These are phyloP conservation scores for Vaccinium vitisidaea DNA, from an alignment of 148 eudicot genomes.

Conservation along the genomic window DNA sequence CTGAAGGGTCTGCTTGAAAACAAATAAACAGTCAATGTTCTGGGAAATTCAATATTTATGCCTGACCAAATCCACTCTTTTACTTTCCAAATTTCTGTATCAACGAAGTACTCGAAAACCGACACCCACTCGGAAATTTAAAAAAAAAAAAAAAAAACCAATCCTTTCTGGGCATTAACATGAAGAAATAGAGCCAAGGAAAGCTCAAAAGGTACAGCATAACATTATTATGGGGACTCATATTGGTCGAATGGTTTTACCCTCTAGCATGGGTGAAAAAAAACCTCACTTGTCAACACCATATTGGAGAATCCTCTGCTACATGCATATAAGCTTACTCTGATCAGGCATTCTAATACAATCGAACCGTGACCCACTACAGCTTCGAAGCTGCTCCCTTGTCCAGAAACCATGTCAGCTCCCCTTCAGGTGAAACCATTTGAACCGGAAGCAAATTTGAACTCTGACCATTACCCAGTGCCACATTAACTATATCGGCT, in stretches of 20 bases:
- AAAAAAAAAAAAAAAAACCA: neutral
- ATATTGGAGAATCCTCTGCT: neutral
- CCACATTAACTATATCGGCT: conserved; percentile 37
- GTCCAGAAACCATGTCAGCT: conserved; percentile 49
- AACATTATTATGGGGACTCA: neutral
- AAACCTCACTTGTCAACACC: neutral
- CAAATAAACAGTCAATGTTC: neutral
- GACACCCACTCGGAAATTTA: neutral
- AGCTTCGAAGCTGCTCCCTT: conserved; percentile 48
- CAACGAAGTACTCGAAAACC: neutral
- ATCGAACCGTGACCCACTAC: conserved; percentile 12
- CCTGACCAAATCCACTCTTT: no score
- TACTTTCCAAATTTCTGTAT: no score
- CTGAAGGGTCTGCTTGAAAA: neutral
- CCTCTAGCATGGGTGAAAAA: neutral
- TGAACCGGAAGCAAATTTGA: conserved; percentile 40
- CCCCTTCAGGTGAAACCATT: conserved; percentile 50
- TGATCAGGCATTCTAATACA: neutral
- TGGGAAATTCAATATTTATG: no score
- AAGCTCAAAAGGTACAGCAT: neutral
- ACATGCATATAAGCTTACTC: neutral
- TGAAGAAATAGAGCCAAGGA: neutral
- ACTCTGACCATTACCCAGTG: conserved; percentile 32
- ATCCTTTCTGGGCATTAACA: neutral
- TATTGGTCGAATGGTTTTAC: neutral